These are phyloP conservation scores for Lactarius pseudohatsudake DNA, from an alignment of 768 basidiomycete species.

Conservation along the genomic window DNA sequence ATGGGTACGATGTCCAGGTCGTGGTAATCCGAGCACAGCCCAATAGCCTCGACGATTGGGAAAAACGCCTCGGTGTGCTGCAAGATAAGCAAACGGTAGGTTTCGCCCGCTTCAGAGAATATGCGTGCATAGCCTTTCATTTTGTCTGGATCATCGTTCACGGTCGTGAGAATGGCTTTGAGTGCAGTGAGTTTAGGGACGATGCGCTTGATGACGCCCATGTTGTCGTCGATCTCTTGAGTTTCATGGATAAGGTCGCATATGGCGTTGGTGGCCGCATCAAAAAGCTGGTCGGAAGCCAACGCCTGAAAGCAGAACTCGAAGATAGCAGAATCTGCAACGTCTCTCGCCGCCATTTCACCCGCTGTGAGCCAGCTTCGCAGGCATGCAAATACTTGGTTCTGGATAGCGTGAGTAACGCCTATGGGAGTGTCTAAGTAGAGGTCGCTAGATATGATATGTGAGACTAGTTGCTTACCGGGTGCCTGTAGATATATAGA, in stretches of 20 bases:
- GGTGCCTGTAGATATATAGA: constrained; percentile 85
- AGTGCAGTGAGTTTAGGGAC: constrained; percentile 84
- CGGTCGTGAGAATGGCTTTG: constrained; percentile 55
- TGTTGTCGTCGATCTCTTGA: constrained; percentile 94
- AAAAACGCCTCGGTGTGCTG: constrained; percentile 92
- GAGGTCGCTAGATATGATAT: background rate
- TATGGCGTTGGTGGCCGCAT: constrained; percentile 86
- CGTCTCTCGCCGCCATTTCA: constrained; percentile 62
- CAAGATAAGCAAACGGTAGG: constrained; percentile 84
- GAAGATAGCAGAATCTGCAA: constrained; percentile 80
- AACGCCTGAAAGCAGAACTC: constrained; percentile 82
- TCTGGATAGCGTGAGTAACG: constrained; percentile 74
- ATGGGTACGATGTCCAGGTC: constrained; percentile 97
- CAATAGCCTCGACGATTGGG: constrained; percentile 93
- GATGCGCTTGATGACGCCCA: constrained; percentile 82
- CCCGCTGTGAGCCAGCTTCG: constrained; percentile 88
- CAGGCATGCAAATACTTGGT: constrained; percentile 80
- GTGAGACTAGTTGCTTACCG: constrained; percentile 50
- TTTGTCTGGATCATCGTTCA: constrained; percentile 79
- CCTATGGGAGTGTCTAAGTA: constrained; percentile 47
- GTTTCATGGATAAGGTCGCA: constrained; percentile 98
- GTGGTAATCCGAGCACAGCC: constrained; percentile 85
- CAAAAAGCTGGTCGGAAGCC: constrained; percentile 83
- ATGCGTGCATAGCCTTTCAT: constrained; percentile 88
- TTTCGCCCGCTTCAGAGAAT: constrained; percentile 97